Evolutionary conservation across 148 eudicot genomes (phyloP), one percentile per base, ranked within the genome.

Genomic region (Amaranthus hypochondriacus): DNA sequence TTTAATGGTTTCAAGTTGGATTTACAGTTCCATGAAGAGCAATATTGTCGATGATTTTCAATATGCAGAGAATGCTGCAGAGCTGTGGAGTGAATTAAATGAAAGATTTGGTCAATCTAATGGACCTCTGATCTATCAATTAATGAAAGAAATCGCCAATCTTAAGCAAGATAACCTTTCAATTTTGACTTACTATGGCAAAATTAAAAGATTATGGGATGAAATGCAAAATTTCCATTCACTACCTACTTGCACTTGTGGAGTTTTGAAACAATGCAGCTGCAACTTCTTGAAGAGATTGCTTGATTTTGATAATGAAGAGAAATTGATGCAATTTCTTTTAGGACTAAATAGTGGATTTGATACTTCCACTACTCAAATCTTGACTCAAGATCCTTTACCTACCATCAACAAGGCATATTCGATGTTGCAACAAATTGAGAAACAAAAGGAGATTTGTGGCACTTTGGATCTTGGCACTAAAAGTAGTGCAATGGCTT

Each of bases 141-240:
- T 18, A 18, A 18, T 0, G 60, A 56, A 56, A 13, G 18, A 56
- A 56, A 56, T 56, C n/a, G 2, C 3, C n/a, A 14, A 13, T 56
- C 6, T 56, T 3, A 10, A 14, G 15, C 15, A 57, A n/a, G 61
- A 57, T 0, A 57, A 57, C 18, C 28, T 57, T 3, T 4, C 28
- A 4, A 57, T 57, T 3, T 4, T 57, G 4, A 3, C 61, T 4
- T 57, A 57, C 18, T 57, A n/a, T 57, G 61, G 61, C 21, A 57
- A 57, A 57, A 57, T 15, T 7, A 57, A 74, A 82, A 5, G 82
- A 71, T 83, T 90, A 42, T 87, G 83, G 69, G 87, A 84, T 61
- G 81, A 80, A 4, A 68, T 79, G 4, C 85, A 85, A 9, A 28
- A 6, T 73, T 81, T 68, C 72, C 75, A 53, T 70, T 15, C 3